These are phyloP conservation scores for Tricholoma bakamatsutake DNA, from an alignment of 768 basidiomycete species.

Conservation along the genomic window DNA sequence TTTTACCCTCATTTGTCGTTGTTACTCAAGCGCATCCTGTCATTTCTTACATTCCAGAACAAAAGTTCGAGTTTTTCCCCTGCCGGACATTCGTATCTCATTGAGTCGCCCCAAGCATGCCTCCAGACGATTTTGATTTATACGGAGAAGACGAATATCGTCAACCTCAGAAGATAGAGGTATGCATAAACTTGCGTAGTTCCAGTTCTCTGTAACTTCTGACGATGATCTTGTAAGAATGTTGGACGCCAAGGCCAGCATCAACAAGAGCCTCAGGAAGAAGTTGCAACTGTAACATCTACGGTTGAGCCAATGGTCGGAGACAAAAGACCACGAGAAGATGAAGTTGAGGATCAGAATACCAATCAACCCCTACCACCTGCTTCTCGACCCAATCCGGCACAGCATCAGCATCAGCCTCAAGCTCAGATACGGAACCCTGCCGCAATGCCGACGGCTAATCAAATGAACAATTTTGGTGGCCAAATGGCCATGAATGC, in stretches of 20 bases:
- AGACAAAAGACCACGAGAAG: slow-evolving; percentile 69
- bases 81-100: slow-evolving; percentile 15
- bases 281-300: slow-evolving; percentile 20
- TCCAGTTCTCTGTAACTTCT: slow-evolving; percentile 9
- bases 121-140: slow-evolving; percentile 77
- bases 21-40: slow-evolving; percentile 33
- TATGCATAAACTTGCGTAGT: slow-evolving; percentile 20
- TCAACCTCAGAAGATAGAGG: slow-evolving; percentile 24
- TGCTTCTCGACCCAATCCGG: slow-evolving; percentile 23
- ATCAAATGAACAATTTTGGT: slow-evolving; percentile 25
- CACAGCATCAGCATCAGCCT: no score
- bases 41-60: slow-evolving; percentile 25
- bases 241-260: slow-evolving; percentile 12
- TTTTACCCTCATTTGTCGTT: slow-evolving; percentile 24
- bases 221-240: slow-evolving; percentile 7
- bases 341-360: slow-evolving; percentile 39
- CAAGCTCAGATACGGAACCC: slow-evolving; percentile 15
- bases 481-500: slow-evolving; percentile 13
- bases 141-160: slow-evolving; percentile 64
- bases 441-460: slow-evolving; percentile 7
- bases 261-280: slow-evolving; percentile 8
- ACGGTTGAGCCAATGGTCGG: slow-evolving; percentile 57
- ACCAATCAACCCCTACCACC: slow-evolving; percentile 20
- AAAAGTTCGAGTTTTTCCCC: slow-evolving; percentile 20
- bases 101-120: slow-evolving; percentile 37